Conservation (phyloP, 2,329 filamentous ascomycete genomes). For the Hymenoscyphus fructigenus region DNA sequence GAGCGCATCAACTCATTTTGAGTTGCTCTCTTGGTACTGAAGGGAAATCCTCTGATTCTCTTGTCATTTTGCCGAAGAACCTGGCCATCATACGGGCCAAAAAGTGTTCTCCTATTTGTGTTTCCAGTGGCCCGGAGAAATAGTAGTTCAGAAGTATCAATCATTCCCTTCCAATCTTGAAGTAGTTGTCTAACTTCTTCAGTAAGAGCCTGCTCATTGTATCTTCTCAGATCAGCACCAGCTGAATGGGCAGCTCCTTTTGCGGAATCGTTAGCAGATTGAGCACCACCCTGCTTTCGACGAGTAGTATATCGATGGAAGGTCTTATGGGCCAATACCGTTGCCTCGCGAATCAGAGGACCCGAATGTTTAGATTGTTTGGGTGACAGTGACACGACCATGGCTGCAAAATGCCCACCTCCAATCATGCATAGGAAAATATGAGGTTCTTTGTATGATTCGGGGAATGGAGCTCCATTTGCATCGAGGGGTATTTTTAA, state of each 20-base stretch:
- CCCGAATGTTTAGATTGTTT: conserved; percentile 71
- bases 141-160: conserved; percentile 79
- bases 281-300: conserved; percentile 92
- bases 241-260: conserved; percentile 94
- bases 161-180: conserved; percentile 78
- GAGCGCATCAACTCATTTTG: conserved; percentile 92
- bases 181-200: conserved; percentile 85
- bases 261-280: conserved; percentile 91
- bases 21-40: conserved; percentile 87
- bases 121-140: conserved; percentile 88
- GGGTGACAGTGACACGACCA: conserved; percentile 87
- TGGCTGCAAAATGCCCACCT: conserved; percentile 94
- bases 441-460: conserved; percentile 70
- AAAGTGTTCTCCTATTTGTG: conserved; percentile 83
- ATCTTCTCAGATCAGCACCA: conserved; percentile 82
- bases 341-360: conserved; percentile 78
- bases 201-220: conserved; percentile 88
- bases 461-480: conserved; percentile 54
- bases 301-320: conserved; percentile 97
- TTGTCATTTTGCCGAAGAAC: conserved; percentile 77
- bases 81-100: conserved; percentile 88
- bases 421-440: conserved; percentile 99
- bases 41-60: conserved; percentile 83
- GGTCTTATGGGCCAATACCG: conserved; percentile 91
- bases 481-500: conserved; percentile 48